Evolutionary conservation across 2,329 filamentous ascomycete genomes (phyloP).

Genomic region (Fusarium hostae): DNA sequence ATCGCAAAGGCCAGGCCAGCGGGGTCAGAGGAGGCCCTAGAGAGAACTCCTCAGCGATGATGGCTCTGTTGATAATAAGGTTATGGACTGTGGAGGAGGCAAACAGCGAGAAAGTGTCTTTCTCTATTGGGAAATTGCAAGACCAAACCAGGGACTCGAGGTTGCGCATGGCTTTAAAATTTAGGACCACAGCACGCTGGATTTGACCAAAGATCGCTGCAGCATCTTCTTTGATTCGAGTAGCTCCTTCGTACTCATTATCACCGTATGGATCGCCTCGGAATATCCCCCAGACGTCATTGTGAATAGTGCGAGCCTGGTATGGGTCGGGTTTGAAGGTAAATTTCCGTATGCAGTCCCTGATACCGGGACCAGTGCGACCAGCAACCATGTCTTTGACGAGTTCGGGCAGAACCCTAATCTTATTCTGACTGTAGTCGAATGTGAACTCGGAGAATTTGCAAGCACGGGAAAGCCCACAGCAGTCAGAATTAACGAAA

Average conservation of each 20-base stretch:
- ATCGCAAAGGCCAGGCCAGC: not conserved
- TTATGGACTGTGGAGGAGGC: not conserved
- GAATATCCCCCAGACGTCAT: not conserved
- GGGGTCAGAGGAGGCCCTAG: not conserved
- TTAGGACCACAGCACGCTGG: no score
- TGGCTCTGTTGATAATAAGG: not conserved
- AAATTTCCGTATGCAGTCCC: not conserved
- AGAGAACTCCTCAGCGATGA: not conserved
- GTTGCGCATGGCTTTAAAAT: not conserved
- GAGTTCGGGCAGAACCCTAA: not conserved
- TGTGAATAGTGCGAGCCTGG: not conserved
- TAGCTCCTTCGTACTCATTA: not conserved
- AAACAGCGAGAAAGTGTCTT: not conserved
- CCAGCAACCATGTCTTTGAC: not conserved
- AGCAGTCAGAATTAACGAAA: conserved; percentile 33
- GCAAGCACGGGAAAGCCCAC: conserved; percentile 19
- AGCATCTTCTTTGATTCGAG: not conserved
- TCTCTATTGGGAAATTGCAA: not conserved
- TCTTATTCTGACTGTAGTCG: conserved; percentile 4
- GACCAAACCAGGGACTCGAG: not conserved
- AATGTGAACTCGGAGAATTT: conserved; percentile 27
- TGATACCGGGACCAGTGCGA: not conserved
- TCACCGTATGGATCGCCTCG: not conserved
- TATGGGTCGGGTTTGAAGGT: not conserved
- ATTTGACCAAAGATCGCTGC: not conserved